phyloP scores from a whole-genome alignment of 768 basidiomycete species.

The Psilocybe tampanensis region DNA sequence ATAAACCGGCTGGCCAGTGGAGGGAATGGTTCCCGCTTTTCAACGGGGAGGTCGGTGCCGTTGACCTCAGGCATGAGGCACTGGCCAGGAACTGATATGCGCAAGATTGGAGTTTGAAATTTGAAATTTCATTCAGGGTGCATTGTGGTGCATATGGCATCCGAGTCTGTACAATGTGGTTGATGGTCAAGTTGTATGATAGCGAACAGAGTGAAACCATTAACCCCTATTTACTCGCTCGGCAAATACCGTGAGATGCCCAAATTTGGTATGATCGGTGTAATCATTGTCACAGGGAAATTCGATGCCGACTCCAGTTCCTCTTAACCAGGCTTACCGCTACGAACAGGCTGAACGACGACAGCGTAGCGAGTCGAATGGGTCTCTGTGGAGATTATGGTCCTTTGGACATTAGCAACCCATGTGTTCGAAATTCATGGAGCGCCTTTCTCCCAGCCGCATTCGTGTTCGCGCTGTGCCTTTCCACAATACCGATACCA shows the following conservation, averaged over 20 bases:
- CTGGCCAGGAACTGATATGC: not conserved
- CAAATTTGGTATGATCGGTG: not conserved
- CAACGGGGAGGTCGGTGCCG: constrained; percentile 12
- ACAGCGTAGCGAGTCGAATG: constrained; percentile 20
- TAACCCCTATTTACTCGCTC: no score
- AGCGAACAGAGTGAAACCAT: no score
- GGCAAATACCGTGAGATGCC: no score
- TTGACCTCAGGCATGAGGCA: constrained; percentile 5
- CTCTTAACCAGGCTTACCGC: no score
- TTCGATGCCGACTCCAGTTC: no score
- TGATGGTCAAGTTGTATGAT: no score
- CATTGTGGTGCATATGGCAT: no score
- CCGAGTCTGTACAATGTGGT: no score
- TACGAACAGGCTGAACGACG: not conserved
- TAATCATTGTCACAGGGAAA: not conserved
- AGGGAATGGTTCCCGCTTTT: constrained; percentile 15
- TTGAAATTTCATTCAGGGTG: no score
- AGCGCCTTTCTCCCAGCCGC: constrained; percentile 48
- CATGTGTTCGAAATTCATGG: constrained; percentile 56
- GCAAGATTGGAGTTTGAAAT: no score
- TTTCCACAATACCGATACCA: constrained; percentile 37
- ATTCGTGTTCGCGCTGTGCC: constrained; percentile 44
- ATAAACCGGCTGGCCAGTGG: constrained; percentile 5
- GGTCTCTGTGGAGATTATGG: constrained; percentile 34
- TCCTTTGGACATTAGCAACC: constrained; percentile 43